phyloP scores from a whole-genome alignment of 345 rosid genomes.

The Eucalyptus pauciflora region DNA sequence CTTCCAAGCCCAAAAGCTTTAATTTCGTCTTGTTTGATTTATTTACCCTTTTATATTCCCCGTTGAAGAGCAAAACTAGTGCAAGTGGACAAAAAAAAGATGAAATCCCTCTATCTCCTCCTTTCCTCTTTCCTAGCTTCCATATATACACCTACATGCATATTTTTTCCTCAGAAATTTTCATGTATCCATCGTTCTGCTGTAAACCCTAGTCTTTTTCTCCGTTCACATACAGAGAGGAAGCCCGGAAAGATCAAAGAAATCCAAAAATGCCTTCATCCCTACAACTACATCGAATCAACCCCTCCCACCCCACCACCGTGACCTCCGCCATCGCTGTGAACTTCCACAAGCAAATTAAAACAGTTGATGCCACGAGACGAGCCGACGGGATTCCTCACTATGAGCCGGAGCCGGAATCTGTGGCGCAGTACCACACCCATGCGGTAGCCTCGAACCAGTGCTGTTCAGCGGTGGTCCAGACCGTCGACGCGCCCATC shows the following conservation, averaged over 20 bases:
- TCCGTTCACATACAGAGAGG: background rate
- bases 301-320: background rate
- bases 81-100: conserved; percentile 14
- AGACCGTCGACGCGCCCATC: conserved; percentile 46
- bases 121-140: background rate
- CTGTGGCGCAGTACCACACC: conserved; percentile 35
- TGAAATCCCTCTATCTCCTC: background rate
- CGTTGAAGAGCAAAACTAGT: conserved; percentile 7
- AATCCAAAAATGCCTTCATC: conserved; percentile 48
- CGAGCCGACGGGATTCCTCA: background rate
- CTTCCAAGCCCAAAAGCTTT: background rate
- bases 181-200: background rate
- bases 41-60: background rate
- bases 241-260: background rate
- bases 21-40: background rate
- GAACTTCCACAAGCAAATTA: conserved; percentile 11
- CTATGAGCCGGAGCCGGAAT: conserved; percentile 31
- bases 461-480: conserved; percentile 56
- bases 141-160: background rate
- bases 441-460: conserved; percentile 43
- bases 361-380: background rate
- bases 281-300: conserved; percentile 26
- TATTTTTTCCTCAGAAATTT: background rate
- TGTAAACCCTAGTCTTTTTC: background rate
- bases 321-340: conserved; percentile 4